Conservation (phyloP, 2,329 filamentous ascomycete species). For the Sphaerulina populicola region DNA sequence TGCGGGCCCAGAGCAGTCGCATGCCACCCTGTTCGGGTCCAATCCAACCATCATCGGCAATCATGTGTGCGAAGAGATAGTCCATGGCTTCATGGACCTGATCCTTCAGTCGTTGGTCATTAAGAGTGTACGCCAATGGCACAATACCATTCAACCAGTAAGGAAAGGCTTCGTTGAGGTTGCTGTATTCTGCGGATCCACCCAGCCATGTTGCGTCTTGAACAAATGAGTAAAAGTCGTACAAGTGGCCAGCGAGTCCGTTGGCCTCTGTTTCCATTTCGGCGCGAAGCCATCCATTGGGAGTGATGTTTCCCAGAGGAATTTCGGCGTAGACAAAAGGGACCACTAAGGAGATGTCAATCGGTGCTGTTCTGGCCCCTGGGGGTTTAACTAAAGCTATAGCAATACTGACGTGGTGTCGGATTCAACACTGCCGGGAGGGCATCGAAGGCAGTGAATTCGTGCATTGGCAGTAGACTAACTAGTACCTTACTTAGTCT, state of each 20-base stretch:
- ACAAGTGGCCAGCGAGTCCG: slow-evolving; percentile 47
- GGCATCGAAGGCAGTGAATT: not conserved
- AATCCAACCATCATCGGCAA: slow-evolving; percentile 50
- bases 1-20: slow-evolving; percentile 48
- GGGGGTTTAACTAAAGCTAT: too few relatives aligned
- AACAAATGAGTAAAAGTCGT: slow-evolving; percentile 50
- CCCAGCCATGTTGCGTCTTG: slow-evolving; percentile 47
- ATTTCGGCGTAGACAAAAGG: slow-evolving; percentile 6
- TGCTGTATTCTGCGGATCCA: slow-evolving; percentile 45
- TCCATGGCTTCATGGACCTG: slow-evolving; percentile 43
- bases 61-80: slow-evolving; percentile 40
- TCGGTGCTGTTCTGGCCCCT: too few relatives aligned
- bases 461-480: not conserved
- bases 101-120: slow-evolving; percentile 42
- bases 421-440: not conserved
- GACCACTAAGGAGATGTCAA: not conserved
- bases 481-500: too few relatives aligned
- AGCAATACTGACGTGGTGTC: not conserved
- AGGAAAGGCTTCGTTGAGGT: slow-evolving; percentile 47
- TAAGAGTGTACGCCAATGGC: slow-evolving; percentile 47
- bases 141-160: slow-evolving; percentile 55
- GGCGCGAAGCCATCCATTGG: slow-evolving; percentile 46
- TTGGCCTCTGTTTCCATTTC: slow-evolving; percentile 44
- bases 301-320: slow-evolving; percentile 44
- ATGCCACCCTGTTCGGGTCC: slow-evolving; percentile 43